Evolutionary conservation across 257 asterid genomes (phyloP).

Genomic region (Solanum chiquidenum): DNA sequence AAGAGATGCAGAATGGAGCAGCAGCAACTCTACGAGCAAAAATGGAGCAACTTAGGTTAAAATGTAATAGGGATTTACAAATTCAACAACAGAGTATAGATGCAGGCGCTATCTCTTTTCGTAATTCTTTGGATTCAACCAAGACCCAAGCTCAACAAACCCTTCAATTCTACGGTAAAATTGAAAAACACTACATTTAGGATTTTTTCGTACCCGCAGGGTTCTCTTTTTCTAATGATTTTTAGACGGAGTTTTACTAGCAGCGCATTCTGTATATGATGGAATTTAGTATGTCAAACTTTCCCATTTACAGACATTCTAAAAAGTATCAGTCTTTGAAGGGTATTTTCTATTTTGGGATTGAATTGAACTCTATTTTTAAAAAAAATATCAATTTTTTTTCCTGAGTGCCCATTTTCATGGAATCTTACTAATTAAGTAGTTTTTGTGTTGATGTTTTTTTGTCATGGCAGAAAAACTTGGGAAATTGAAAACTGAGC

Average conservation of each 20-base stretch:
- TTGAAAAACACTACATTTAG: background rate
- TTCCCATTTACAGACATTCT: background rate
- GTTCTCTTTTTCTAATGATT: background rate
- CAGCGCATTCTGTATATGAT: background rate
- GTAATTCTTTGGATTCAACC: slow-evolving; percentile 23
- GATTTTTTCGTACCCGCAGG: background rate
- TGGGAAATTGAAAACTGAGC: slow-evolving; percentile 45
- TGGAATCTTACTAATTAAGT: background rate
- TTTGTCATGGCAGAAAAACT: slow-evolving; percentile 32
- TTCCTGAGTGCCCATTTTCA: background rate
- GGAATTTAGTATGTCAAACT: background rate
- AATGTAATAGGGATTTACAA: slow-evolving; percentile 51
- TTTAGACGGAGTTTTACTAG: background rate
- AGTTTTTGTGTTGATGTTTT: background rate
- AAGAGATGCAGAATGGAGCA: slow-evolving; percentile 36
- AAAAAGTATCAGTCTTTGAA: background rate
- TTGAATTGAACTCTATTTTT: background rate
- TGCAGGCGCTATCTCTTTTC: slow-evolving; percentile 7
- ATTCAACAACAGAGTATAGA: slow-evolving; percentile 55
- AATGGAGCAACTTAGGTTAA: slow-evolving; percentile 51
- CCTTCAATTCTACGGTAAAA: slow-evolving; percentile 13
- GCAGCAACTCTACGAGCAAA: slow-evolving; percentile 16
- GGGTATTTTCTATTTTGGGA: background rate
- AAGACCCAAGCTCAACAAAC: slow-evolving; percentile 35
- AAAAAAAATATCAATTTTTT: background rate